phyloP scores from a whole-genome alignment of 2,329 filamentous ascomycete genomes.

The Nannizziopsis barbatae region DNA sequence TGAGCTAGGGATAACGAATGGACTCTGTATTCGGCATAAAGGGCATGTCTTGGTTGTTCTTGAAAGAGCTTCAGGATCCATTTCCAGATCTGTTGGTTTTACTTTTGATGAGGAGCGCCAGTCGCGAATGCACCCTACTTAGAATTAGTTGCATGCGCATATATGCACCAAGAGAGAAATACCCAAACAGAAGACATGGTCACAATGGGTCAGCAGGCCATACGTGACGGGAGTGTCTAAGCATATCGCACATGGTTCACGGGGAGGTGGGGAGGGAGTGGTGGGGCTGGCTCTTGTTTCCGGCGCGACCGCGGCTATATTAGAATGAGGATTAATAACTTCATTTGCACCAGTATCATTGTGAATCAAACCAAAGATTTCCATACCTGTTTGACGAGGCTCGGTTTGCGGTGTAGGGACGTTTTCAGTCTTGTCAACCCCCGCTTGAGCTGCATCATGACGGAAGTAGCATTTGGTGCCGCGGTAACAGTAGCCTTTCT shows the following conservation, averaged over 20 bases:
- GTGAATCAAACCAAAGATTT: neutral
- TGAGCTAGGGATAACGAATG: constrained; percentile 22
- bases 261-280: neutral
- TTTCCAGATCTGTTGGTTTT: constrained; percentile 6
- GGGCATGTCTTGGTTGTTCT: constrained; percentile 22
- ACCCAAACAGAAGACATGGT: constrained; percentile 25
- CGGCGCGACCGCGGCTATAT: neutral
- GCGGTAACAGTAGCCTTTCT: constrained; percentile 18
- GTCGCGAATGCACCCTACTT: constrained; percentile 21
- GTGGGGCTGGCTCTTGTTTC: neutral
- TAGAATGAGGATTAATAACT: neutral
- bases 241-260: constrained; percentile 22
- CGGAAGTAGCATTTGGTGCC: constrained; percentile 20
- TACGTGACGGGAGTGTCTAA: constrained; percentile 21
- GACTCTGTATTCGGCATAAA: constrained; percentile 21
- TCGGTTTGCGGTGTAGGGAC: neutral
- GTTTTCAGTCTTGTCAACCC: constrained; percentile 13
- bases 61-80: constrained; percentile 13
- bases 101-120: constrained; percentile 21
- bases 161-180: constrained; percentile 5
- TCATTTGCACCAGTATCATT: neutral
- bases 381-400: neutral
- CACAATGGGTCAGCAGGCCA: constrained; percentile 21
- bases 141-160: neutral
- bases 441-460: constrained; percentile 17